Evolutionary conservation across 78 protist species (phyloP).

Genomic region (Monosiga brevicollis): DNA sequence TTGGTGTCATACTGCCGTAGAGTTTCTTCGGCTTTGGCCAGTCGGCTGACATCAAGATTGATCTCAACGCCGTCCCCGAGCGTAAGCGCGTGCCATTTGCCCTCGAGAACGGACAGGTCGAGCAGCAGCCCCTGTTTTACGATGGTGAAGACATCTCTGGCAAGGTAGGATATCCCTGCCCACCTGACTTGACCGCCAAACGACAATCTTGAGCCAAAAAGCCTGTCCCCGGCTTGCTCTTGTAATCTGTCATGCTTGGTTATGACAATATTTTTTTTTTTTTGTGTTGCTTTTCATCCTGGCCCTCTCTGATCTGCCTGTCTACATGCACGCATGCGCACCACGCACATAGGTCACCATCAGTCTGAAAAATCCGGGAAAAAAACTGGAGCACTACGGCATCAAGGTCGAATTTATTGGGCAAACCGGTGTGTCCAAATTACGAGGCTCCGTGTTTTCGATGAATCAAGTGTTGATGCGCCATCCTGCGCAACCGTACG

Average conservation of each 20-base stretch:
- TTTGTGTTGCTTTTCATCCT: neutral
- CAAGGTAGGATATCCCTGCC: too few species aligned
- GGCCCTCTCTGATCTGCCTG: neutral
- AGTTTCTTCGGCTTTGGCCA: conserved; percentile 3
- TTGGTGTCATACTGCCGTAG: too few species aligned
- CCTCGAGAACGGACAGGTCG: neutral
- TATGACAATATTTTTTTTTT: neutral
- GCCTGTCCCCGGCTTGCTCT: neutral
- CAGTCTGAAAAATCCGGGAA: conserved; percentile 22
- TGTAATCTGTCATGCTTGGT: neutral
- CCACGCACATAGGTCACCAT: conserved; percentile 18
- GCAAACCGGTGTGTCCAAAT: conserved; percentile 41
- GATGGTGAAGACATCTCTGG: conserved; percentile 18
- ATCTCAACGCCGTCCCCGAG: neutral
- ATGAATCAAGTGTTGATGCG: too few species aligned
- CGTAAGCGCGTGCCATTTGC: neutral
- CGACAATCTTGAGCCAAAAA: neutral
- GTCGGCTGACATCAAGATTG: conserved; percentile 2
- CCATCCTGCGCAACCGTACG: too few species aligned
- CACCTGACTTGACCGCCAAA: too few species aligned
- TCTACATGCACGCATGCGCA: neutral
- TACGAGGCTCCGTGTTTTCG: too few species aligned
- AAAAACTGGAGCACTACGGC: conserved; percentile 76
- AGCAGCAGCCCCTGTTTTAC: neutral
- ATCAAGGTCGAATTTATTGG: conserved; percentile 86